A percentile compares a stretch with the other conserved stretches of the same genome.
phyloP scores from a whole-genome alignment of 805 yeast species.

The Cyberlindnera sargentensis region DNA sequence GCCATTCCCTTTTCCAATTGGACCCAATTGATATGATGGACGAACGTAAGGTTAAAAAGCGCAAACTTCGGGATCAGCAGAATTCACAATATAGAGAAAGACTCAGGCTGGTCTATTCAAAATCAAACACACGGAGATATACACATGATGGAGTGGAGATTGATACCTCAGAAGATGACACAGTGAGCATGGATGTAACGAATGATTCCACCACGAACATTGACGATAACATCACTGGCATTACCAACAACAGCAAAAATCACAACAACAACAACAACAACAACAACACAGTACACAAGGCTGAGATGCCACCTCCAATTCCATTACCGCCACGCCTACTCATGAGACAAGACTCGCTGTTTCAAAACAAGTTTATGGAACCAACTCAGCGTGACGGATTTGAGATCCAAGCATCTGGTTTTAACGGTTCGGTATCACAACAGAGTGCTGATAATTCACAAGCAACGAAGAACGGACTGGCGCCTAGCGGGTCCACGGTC shows the following conservation, averaged over 20 bases:
- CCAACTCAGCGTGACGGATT: slow-evolving; percentile 29
- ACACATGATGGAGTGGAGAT: neutral
- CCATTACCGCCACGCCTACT: slow-evolving; percentile 8
- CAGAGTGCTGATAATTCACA: slow-evolving; percentile 17
- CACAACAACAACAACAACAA: too few relatives aligned
- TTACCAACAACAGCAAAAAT: too few relatives aligned
- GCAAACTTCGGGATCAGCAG: slow-evolving; percentile 21
- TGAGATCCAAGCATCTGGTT: slow-evolving; percentile 59
- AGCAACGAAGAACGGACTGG: slow-evolving; percentile 46
- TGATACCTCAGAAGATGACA: neutral
- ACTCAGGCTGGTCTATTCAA: slow-evolving; percentile 18
- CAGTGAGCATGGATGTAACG: too few relatives aligned
- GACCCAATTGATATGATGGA: slow-evolving; percentile 39
- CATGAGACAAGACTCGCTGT: slow-evolving; percentile 16
- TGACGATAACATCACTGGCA: neutral
- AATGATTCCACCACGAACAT: neutral
- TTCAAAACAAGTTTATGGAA: slow-evolving; percentile 17
- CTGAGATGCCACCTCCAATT: slow-evolving; percentile 18
- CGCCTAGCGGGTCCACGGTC: slow-evolving; percentile 52
- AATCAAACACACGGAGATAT: neutral
- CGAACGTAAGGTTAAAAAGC: slow-evolving; percentile 31
- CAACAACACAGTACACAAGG: neutral
- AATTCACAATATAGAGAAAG: slow-evolving; percentile 34
- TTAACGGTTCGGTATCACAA: slow-evolving; percentile 33
- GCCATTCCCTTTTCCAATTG: slow-evolving; percentile 71